Percentiles rank a stretch among this genome's conserved stretches.
Evolutionary conservation across 495 filamentous ascomycete genomes (phyloP).

Genomic region (Aspergillus ostianus): DNA sequence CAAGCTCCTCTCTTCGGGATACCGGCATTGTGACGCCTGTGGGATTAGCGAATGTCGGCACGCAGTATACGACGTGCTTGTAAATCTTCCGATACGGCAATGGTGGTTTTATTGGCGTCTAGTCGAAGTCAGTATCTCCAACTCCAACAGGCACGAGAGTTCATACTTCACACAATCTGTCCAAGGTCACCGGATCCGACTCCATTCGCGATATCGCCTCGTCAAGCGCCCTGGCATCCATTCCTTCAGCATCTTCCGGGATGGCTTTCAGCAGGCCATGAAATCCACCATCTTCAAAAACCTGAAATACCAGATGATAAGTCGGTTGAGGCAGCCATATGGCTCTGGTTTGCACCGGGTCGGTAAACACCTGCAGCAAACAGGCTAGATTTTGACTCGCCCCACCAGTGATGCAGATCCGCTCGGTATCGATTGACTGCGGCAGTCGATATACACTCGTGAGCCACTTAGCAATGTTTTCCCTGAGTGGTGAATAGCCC

Average conservation of each 20-base stretch:
- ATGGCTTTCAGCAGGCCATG: conserved; percentile 51
- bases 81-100: conserved; percentile 56
- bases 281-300: conserved; percentile 66
- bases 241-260: conserved; percentile 63
- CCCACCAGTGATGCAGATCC: conserved; percentile 66
- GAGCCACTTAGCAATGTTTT: conserved; percentile 62
- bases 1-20: conserved; percentile 48
- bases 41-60: conserved; percentile 69
- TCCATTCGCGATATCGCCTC: neutral
- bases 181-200: neutral
- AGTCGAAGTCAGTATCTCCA: neutral
- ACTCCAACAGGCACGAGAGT: neutral
- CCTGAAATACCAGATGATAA: conserved; percentile 64
- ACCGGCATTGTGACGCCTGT: conserved; percentile 61
- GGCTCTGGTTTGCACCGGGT: conserved; percentile 58
- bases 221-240: conserved; percentile 44
- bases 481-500: conserved; percentile 59
- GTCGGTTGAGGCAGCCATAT: conserved; percentile 68
- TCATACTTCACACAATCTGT: neutral
- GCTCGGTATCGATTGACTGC: conserved; percentile 28
- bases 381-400: conserved; percentile 63
- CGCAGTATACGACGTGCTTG: conserved; percentile 68
- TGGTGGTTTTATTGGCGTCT: conserved; percentile 22
- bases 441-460: conserved; percentile 46
- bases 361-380: conserved; percentile 61